Evolutionary conservation across 441 rosid genomes (phyloP).

Genomic region (Biscutella laevigata): DNA sequence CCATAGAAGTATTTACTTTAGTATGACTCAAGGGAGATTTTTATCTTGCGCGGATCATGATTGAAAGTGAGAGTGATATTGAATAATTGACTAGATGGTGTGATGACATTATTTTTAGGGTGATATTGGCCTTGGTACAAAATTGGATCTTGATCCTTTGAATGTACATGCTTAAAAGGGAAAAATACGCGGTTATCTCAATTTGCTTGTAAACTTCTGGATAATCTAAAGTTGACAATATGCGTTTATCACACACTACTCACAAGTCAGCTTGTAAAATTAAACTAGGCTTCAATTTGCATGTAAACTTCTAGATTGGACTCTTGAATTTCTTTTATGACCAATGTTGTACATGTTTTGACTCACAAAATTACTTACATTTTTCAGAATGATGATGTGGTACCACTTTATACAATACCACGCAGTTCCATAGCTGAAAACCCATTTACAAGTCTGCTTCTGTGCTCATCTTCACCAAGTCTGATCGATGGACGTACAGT

Average conservation of each 20-base stretch:
- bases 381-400: conserved; percentile 72
- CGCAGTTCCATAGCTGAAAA: conserved; percentile 81
- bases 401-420: conserved; percentile 68
- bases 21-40: conserved; percentile 5
- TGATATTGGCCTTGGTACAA: conserved; percentile 11
- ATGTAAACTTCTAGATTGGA: conserved; percentile 1
- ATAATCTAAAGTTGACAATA: no score
- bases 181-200: background rate
- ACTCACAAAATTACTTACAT: conserved; percentile 23
- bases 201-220: no score
- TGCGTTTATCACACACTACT: background rate
- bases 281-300: conserved; percentile 7
- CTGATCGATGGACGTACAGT: conserved; percentile 28
- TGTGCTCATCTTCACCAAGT: conserved; percentile 55
- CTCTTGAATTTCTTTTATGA: background rate
- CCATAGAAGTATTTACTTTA: background rate
- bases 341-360: conserved; percentile 8
- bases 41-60: conserved; percentile 8
- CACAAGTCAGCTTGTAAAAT: background rate
- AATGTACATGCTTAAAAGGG: background rate
- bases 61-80: background rate
- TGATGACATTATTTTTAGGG: background rate
- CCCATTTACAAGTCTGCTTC: conserved; percentile 81
- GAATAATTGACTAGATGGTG: conserved; percentile 2
- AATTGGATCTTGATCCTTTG: conserved; percentile 5